Evolutionary conservation across 768 basidiomycete species (phyloP), one percentile per base, ranked within the genome.

Genomic region (Leccinum aurantiacum): DNA sequence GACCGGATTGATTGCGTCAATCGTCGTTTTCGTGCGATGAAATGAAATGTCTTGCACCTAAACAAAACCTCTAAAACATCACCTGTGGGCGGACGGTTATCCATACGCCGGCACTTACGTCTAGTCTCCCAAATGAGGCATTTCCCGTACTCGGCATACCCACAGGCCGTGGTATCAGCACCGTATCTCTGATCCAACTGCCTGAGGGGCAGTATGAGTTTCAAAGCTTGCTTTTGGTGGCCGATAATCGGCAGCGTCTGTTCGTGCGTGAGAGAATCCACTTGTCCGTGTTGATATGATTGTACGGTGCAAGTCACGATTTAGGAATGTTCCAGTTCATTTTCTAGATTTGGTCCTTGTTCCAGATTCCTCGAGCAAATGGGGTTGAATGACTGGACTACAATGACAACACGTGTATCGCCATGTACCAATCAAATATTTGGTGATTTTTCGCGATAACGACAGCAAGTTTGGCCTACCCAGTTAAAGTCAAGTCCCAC

Each of bases 351-450:
- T 57, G 60, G 70, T 59, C 60, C 52, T 61, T 63, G 59, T 47
- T 31, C 51, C 55, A 55, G 63, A 69, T 62, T 53, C 57, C 61
- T 62, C 61, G 53, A 63, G 56, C 54, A 62, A 55, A 62, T 58
- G 56, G 33, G 31, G 31, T 33, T 55, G 56, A 53, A 63, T 55
- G n/a, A 10, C 5, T 57, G 41, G 58, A 55, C 37, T 60, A 48
- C 54, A 50, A 52, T 47, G 50, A 37, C 24, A 56, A 56, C 69
- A 70, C 68, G 69, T 72, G 69, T 62, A 69, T 69, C 61, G 63
- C 60, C 59, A 63, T 56, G 64, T 56, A 56, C 6, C 52, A 38
- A 53, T 48, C 41, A 46, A 41, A 58, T 58, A 59, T 60, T 15
- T 33, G 3, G 35, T 22, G 29, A 51, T 51, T 57, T 44, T 19